Conservation (phyloP, 2,329 filamentous ascomycete genomes). For the Calonectria honghensis region DNA sequence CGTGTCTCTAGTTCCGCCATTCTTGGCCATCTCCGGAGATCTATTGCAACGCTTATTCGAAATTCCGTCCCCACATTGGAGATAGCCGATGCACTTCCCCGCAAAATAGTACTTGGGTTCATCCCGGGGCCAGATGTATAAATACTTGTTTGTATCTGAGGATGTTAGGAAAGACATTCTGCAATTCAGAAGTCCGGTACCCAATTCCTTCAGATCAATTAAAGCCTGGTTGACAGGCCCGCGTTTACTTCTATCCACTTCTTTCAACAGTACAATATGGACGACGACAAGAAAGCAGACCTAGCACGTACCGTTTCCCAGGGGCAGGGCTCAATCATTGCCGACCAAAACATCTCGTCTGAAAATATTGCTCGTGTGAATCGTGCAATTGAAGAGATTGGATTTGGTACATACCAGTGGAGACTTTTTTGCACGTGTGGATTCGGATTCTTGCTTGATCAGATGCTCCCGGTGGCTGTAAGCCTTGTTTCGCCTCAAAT, state of each 20-base stretch:
- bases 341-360: not conserved
- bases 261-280: not conserved
- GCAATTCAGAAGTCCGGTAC: not conserved
- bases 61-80: slow-evolving; percentile 7
- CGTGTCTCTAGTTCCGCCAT: not conserved
- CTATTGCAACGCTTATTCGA: not conserved
- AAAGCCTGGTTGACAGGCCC: too few relatives aligned
- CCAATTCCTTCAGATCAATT: not conserved
- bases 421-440: slow-evolving; percentile 27
- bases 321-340: slow-evolving; percentile 2
- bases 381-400: slow-evolving; percentile 23
- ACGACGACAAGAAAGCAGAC: not conserved
- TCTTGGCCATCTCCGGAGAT: not conserved
- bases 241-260: too few relatives aligned
- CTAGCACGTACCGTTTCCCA: not conserved
- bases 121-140: not conserved
- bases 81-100: slow-evolving; percentile 17
- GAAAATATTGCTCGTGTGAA: slow-evolving; percentile 22
- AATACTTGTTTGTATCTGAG: not conserved
- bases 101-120: not conserved
- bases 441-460: slow-evolving; percentile 31
- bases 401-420: slow-evolving; percentile 30
- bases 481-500: slow-evolving; percentile 19
- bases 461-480: slow-evolving; percentile 29
- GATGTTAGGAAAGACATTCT: not conserved